A percentile compares a stretch with the other conserved stretches of the same genome.
phyloP scores from a whole-genome alignment of 2,329 filamentous ascomycete species.

The Colletotrichum salicis region DNA sequence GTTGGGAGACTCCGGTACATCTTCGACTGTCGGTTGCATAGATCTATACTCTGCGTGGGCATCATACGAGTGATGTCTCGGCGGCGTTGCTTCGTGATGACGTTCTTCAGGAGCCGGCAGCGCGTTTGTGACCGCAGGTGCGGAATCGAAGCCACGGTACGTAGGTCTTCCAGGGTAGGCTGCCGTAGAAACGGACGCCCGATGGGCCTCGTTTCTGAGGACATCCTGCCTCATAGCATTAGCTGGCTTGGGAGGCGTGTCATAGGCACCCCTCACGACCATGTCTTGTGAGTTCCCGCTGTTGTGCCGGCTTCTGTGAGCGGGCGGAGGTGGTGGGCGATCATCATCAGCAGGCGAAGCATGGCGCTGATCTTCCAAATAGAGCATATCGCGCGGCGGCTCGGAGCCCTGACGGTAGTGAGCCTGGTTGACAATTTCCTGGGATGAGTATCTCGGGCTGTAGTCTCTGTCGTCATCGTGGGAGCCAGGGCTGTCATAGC shows the following conservation, averaged over 20 bases:
- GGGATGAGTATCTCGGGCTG: conserved; percentile 45
- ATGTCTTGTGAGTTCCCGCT: conserved; percentile 55
- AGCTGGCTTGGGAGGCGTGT: conserved; percentile 54
- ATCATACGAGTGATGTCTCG: conserved; percentile 64
- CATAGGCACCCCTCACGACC: conserved; percentile 52
- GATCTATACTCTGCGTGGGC: conserved; percentile 58
- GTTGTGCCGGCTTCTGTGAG: conserved; percentile 61
- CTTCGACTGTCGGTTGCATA: conserved; percentile 73
- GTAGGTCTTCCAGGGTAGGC: conserved; percentile 63
- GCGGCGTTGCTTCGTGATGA: conserved; percentile 46
- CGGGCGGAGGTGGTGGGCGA: conserved; percentile 66
- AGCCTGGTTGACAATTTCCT: conserved; percentile 43
- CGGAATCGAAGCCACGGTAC: conserved; percentile 63
- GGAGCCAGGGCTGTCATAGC: conserved; percentile 47
- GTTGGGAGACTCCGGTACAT: conserved; percentile 66
- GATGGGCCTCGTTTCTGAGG: conserved; percentile 66
- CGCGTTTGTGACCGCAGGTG: conserved; percentile 50
- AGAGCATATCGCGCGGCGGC: conserved; percentile 45
- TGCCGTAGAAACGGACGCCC: conserved; percentile 56
- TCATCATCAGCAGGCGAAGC: conserved; percentile 53
- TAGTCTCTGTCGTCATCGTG: conserved; percentile 52
- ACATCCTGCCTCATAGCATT: conserved; percentile 68
- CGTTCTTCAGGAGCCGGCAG: conserved; percentile 46
- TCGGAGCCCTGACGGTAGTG: conserved; percentile 52
- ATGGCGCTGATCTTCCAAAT: conserved; percentile 46